These are phyloP conservation scores for Aureobasidium sp. DNA, from an alignment of 2,329 filamentous ascomycete genomes.

Conservation along the genomic window DNA sequence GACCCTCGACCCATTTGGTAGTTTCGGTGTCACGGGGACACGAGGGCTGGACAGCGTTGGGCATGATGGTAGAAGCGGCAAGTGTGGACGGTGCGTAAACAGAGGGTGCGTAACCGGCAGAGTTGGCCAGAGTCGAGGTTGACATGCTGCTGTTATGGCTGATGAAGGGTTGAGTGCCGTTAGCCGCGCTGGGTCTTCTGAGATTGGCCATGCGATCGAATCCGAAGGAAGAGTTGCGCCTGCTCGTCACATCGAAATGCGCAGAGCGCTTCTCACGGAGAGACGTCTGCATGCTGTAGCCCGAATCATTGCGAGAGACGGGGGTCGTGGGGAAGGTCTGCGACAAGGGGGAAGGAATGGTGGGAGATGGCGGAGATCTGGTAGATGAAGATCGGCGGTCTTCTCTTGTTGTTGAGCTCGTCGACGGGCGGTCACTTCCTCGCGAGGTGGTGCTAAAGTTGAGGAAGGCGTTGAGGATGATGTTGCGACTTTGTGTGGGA, in stretches of 20 bases:
- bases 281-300: conserved; percentile 76
- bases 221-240: conserved; percentile 84
- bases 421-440: conserved; percentile 66
- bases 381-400: conserved; percentile 28
- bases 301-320: conserved; percentile 85
- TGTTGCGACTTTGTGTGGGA: conserved; percentile 45
- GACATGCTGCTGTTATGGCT: conserved; percentile 57
- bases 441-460: conserved; percentile 61
- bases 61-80: conserved; percentile 80
- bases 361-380: conserved; percentile 51
- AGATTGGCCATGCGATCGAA: conserved; percentile 63
- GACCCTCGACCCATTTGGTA: conserved; percentile 76
- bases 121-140: conserved; percentile 55
- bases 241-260: conserved; percentile 67
- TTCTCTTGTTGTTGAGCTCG: conserved; percentile 50
- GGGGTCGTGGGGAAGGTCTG: conserved; percentile 71
- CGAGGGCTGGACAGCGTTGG: conserved; percentile 73
- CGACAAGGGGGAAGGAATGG: conserved; percentile 76
- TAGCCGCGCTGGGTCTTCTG: conserved; percentile 47
- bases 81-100: conserved; percentile 81
- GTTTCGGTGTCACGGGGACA: conserved; percentile 60
- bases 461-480: conserved; percentile 87
- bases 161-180: conserved; percentile 54
- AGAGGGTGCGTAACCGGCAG: conserved; percentile 64
- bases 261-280: conserved; percentile 90